Conservation (phyloP, 176 grass and related monocot genomes). For the Neostapfia colusana region DNA sequence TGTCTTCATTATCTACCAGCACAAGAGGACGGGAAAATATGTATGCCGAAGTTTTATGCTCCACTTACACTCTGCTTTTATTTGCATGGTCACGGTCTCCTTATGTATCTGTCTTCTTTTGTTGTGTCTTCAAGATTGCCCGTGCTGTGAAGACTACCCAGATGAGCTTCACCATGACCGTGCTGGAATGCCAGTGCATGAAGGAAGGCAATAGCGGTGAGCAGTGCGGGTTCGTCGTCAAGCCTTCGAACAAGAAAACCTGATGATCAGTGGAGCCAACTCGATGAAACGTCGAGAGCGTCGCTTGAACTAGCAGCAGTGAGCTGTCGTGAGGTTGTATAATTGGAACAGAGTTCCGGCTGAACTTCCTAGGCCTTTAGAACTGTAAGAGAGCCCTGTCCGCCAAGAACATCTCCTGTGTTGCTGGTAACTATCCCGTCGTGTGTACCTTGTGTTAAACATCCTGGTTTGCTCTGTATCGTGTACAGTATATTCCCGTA, state of each 20-base stretch:
- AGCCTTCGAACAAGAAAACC: conserved; percentile 17
- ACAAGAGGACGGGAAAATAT: conserved; percentile 46
- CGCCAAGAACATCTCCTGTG: conserved; percentile 3
- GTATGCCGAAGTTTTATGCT: conserved; percentile 38
- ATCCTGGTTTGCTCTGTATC: conserved; percentile 22
- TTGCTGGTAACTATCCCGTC: conserved; percentile 12
- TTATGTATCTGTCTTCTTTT: conserved; percentile 11
- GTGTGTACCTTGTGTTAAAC: conserved; percentile 27
- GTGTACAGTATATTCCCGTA: conserved; percentile 33
- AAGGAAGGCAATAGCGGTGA: conserved; percentile 9
- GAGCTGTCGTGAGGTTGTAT: conserved; percentile 30
- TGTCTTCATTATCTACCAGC: conserved; percentile 56
- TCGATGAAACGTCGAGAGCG: conserved; percentile 5
- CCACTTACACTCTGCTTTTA: not conserved
- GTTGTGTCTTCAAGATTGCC: conserved; percentile 41
- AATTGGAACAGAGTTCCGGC: conserved; percentile 12
- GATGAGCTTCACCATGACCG: not conserved
- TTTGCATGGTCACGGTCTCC: not conserved
- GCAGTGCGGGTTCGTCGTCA: conserved; percentile 43
- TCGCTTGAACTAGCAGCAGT: conserved; percentile 10
- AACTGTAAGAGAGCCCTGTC: conserved; percentile 19
- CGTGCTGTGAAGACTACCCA: conserved; percentile 39
- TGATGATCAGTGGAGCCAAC: conserved; percentile 20
- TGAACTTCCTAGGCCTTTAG: conserved; percentile 1
- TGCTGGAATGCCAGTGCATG: conserved; percentile 32